Percentiles rank a stretch among this genome's conserved stretches.
Conservation (phyloP, 2,329 filamentous ascomycete species). For the Fusarium neocosmosporiellum region DNA sequence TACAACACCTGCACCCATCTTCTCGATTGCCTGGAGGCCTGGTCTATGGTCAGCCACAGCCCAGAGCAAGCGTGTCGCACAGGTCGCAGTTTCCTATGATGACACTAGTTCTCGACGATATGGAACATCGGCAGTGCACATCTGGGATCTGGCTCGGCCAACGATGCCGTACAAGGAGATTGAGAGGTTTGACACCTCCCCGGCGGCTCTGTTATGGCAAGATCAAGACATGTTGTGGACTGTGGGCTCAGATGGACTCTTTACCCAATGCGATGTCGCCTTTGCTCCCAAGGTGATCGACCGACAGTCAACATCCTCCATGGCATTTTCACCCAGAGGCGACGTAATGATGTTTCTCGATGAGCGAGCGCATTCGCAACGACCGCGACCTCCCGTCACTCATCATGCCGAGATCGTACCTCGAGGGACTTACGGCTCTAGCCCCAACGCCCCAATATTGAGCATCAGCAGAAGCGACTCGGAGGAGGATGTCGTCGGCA, state of each 20-base stretch:
- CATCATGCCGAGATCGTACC: slow-evolving; percentile 50
- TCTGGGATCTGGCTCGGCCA: slow-evolving; percentile 76
- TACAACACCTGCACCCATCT: slow-evolving; percentile 69
- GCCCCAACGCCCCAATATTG: slow-evolving; percentile 60
- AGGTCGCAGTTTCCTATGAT: slow-evolving; percentile 72
- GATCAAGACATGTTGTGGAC: slow-evolving; percentile 75
- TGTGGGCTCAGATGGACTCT: slow-evolving; percentile 69
- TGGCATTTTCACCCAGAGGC: slow-evolving; percentile 69
- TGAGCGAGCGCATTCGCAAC: slow-evolving; percentile 60
- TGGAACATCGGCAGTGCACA: slow-evolving; percentile 69
- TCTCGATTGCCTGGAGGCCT: slow-evolving; percentile 71
- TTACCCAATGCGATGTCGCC: slow-evolving; percentile 73
- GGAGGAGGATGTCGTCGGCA: slow-evolving; percentile 72
- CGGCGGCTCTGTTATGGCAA: slow-evolving; percentile 70
- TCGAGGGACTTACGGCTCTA: slow-evolving; percentile 60
- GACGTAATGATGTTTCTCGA: slow-evolving; percentile 72
- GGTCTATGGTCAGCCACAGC: slow-evolving; percentile 73
- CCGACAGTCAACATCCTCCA: slow-evolving; percentile 68
- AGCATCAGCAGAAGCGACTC: slow-evolving; percentile 72
- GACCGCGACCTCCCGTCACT: slow-evolving; percentile 55
- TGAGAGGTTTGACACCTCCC: slow-evolving; percentile 68
- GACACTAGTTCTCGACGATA: slow-evolving; percentile 64
- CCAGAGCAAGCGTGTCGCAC: slow-evolving; percentile 68
- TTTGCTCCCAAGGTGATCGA: slow-evolving; percentile 73
- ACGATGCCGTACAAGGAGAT: slow-evolving; percentile 76